Evolutionary conservation across 2,329 filamentous ascomycete genomes (phyloP).

Genomic region (Paraphoma sp.): DNA sequence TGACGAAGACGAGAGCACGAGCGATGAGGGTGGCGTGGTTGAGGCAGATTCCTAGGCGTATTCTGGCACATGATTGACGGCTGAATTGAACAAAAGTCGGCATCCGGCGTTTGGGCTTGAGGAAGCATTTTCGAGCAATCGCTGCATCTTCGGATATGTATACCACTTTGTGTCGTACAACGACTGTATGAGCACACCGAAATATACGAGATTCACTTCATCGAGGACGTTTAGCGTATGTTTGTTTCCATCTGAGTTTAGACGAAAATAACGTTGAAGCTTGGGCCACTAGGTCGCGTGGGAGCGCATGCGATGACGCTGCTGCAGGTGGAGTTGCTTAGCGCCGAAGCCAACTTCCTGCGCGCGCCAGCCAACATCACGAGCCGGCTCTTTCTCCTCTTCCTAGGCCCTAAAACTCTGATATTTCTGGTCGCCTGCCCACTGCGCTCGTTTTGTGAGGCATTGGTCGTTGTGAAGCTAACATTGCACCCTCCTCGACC

Average conservation of each 20-base stretch:
- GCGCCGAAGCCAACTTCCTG: constrained; percentile 20
- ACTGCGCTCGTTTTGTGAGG: neutral
- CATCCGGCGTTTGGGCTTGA: constrained; percentile 32
- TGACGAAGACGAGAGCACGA: constrained; percentile 95
- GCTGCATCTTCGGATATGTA: neutral
- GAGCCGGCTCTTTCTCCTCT: constrained; percentile 4
- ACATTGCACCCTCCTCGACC: no score
- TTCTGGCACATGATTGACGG: constrained; percentile 15
- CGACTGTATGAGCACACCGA: neutral
- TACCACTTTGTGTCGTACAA: neutral
- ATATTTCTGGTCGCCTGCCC: neutral
- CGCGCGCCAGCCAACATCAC: constrained; percentile 15
- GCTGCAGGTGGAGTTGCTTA: constrained; percentile 7
- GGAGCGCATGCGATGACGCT: constrained; percentile 22
- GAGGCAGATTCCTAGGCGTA: constrained; percentile 42
- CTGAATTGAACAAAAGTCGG: constrained; percentile 32
- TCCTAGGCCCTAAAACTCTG: constrained; percentile 2
- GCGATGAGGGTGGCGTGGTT: constrained; percentile 75
- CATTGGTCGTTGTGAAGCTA: neutral
- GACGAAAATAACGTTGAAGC: constrained; percentile 5
- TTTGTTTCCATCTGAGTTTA: neutral
- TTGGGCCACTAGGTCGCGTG: constrained; percentile 15
- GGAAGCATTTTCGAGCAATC: neutral
- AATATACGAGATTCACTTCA: neutral
- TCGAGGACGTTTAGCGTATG: neutral